Evolutionary conservation across 768 basidiomycete species (phyloP), one percentile per base, ranked within the genome.

Genomic region (Tulasnella sp.): DNA sequence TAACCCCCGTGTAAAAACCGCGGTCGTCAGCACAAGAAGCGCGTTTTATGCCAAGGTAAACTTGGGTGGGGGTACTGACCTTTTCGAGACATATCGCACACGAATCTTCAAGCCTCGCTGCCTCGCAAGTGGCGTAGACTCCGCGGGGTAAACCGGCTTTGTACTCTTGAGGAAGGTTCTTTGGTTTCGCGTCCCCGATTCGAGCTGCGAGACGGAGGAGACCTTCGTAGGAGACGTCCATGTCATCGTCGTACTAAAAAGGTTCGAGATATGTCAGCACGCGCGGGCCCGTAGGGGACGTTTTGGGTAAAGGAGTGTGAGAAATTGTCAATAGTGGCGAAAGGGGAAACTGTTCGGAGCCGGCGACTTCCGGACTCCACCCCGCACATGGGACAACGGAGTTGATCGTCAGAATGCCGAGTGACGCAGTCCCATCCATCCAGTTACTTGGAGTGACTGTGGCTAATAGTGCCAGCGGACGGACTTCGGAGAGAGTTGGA

Each of bases 171-270:
- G 75, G 38, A 6, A 78, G 76, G 39, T 78, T 75, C 67, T 77
- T 75, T 3, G 80, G 79, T 49, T 79, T 79, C 15, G 52, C 80
- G 38, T 79, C 78, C 19, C 80, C 80, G 22, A 79, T 73, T 3
- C 76, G 78, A 45, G 78, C 80, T 6, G 77, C 78, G 2, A 80
- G 69, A 17, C 80, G 75, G 8, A 79, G 19, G 22, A 80, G 79
- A 0, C 75, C 77, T 72, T 80, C 80, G 75, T 79, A 80, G 4
- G 76, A 76, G 0, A 67, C 39, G 70, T 80, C 80, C 39, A 79
- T 79, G 38, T 79, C 77, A 42, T 79, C 78, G 52, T 80, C 79
- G 72, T 79, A 78, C 80, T 79, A 70, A 38, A 31, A 70, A 70
- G 9, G 29, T 25, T 40, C 36, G 9, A 17, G n/a, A 8, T 9